Percentiles rank a stretch among this genome's conserved stretches.
phyloP scores from a whole-genome alignment of 192 early-diverging fungal genomes.

The Backusella macrospora region DNA sequence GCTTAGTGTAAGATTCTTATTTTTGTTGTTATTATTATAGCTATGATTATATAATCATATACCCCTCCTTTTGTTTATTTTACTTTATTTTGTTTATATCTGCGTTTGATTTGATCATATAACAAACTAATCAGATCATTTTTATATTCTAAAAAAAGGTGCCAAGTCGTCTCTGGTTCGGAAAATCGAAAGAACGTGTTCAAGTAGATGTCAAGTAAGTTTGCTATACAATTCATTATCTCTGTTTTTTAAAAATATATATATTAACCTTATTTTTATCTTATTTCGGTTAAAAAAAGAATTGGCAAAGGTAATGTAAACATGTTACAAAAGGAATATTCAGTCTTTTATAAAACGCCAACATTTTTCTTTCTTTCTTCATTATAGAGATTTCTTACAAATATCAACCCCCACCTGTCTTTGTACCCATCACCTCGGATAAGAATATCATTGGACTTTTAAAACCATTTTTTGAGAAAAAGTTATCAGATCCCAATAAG shows the following conservation, averaged over 20 bases:
- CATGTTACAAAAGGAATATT: background rate
- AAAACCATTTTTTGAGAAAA: conserved; percentile 62
- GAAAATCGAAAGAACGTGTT: conserved; percentile 30
- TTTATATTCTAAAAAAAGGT: conserved; percentile 20
- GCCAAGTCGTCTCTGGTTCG: conserved; percentile 49
- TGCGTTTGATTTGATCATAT: background rate
- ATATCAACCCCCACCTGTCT: conserved; percentile 59
- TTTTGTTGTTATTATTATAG: background rate
- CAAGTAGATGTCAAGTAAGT: conserved; percentile 9
- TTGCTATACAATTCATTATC: background rate
- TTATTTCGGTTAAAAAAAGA: background rate
- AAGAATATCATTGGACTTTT: conserved; percentile 77
- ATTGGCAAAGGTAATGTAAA: background rate
- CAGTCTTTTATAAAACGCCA: background rate
- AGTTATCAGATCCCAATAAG: conserved; percentile 35
- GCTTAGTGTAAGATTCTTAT: conserved; percentile 32
- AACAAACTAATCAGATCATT: background rate
- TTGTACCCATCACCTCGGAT: conserved; percentile 62
- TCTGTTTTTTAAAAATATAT: background rate
- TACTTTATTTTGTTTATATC: too few relatives aligned
- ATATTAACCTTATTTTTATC: background rate
- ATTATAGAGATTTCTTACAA: conserved; percentile 29
- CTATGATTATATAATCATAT: too few relatives aligned
- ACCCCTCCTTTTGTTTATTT: too few relatives aligned
- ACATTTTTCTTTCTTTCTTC: background rate